Evolutionary conservation across 2,329 filamentous ascomycete genomes (phyloP).

Genomic region (Aspergillus sp.): DNA sequence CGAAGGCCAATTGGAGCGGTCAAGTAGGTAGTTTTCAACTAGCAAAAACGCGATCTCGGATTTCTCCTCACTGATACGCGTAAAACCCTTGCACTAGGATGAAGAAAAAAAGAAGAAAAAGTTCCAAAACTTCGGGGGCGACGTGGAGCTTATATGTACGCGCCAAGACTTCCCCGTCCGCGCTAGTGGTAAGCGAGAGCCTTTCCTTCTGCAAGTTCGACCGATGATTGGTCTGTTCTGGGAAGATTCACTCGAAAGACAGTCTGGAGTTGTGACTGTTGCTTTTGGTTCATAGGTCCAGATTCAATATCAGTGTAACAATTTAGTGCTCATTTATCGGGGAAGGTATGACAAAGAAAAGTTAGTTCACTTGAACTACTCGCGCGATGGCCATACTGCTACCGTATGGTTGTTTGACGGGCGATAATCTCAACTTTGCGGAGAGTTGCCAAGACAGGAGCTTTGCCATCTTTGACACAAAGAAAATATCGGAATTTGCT

Average conservation of each 20-base stretch:
- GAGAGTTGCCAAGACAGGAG: neutral
- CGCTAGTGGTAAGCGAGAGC: conserved; percentile 33
- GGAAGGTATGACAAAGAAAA: too few species aligned
- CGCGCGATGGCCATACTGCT: too few species aligned
- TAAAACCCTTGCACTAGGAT: conserved; percentile 66
- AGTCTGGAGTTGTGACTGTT: neutral
- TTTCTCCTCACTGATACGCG: conserved; percentile 82
- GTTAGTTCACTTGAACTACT: too few species aligned
- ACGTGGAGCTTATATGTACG: conserved; percentile 20
- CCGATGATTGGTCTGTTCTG: conserved; percentile 9
- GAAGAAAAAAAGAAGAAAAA: conserved; percentile 37
- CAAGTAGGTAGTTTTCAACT: conserved; percentile 82
- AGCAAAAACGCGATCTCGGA: conserved; percentile 87
- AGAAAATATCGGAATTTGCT: neutral
- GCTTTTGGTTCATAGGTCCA: neutral
- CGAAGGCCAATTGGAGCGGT: conserved; percentile 71
- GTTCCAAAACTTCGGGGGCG: conserved; percentile 16
- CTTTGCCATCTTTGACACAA: neutral
- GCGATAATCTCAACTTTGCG: too few species aligned
- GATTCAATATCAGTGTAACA: neutral
- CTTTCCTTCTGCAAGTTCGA: rapidly evolving
- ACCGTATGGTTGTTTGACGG: too few species aligned
- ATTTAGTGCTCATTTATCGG: neutral
- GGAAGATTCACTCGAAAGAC: neutral
- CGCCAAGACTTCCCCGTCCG: conserved; percentile 15